These are phyloP conservation scores for Postia placenta DNA, from an alignment of 768 basidiomycete species.

Conservation along the genomic window DNA sequence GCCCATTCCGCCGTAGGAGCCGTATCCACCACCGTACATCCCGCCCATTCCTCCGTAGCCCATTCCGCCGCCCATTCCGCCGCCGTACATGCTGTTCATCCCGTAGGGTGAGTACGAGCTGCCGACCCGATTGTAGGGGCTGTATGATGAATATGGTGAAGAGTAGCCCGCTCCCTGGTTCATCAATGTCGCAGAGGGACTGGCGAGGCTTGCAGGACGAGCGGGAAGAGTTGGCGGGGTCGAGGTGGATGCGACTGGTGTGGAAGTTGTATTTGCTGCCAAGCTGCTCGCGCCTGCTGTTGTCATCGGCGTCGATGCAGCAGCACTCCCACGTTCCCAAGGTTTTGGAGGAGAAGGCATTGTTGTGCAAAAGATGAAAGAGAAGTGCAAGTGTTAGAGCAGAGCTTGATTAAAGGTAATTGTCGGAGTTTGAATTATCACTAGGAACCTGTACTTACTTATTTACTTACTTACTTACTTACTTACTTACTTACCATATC, in stretches of 20 bases:
- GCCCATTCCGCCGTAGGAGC: conserved; percentile 24
- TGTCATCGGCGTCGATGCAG: conserved; percentile 24
- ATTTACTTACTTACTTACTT: too few species aligned
- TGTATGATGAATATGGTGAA: conserved; percentile 34
- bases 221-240: conserved; percentile 46
- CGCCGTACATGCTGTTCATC: conserved; percentile 36
- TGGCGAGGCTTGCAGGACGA: conserved; percentile 48
- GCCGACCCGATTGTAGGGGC: conserved; percentile 41
- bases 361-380: neutral
- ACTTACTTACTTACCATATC: too few species aligned
- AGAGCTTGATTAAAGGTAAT: too few species aligned
- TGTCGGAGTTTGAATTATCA: too few species aligned
- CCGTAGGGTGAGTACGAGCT: conserved; percentile 39
- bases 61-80: conserved; percentile 36
- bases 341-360: conserved; percentile 89
- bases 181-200: conserved; percentile 22
- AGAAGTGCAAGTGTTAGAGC: too few species aligned
- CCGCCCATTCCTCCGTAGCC: conserved; percentile 31
- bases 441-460: too few species aligned
- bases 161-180: conserved; percentile 28
- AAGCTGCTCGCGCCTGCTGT: conserved; percentile 5
- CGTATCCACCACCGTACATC: conserved; percentile 34
- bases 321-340: conserved; percentile 64
- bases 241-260: conserved; percentile 15
- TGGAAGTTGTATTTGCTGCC: conserved; percentile 10